Evolutionary conservation across 768 basidiomycete species (phyloP), one percentile per base, ranked within the genome.

Genomic region (Postia placenta): DNA sequence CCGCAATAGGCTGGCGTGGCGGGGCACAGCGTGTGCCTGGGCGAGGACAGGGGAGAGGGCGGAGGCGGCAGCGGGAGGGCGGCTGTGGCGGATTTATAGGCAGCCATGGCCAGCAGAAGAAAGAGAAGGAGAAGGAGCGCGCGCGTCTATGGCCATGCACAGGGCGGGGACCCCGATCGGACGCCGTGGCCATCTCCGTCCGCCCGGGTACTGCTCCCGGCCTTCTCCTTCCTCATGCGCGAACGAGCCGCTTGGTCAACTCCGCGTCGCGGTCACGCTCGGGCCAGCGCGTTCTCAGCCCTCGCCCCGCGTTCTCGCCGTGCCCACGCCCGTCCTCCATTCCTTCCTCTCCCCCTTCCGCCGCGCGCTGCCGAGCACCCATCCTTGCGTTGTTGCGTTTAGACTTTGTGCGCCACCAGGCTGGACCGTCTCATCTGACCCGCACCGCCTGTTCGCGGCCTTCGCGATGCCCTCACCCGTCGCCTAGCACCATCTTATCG

Each of bases 61-160:
- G 20, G 23, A 25, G 47, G 24, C 9, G 38, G 17, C 26, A 24
- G 9, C 39, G 38, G 14, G 24, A 19, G 14, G 39, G 23, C 24
- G 47, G 39, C 12, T 24, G 27, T 25, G n/a, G 38, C 23, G 38
- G 39, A 15, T 48, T 48, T 48, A 48, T 48, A 45, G 47, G 37
- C 26, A 7, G 35, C 15, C 30, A 4, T 17, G 47, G 22, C 17
- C 19, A 14, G 17, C 14, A 19, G 26, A 26, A 27, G 11, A 39
- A 22, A 23, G 38, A 48, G 38, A 39, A 48, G 47, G 47, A 24
- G 27, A 5, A n/a, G 15, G 24, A 30, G 27, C 28, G 38, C 17
- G 22, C 26, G 43, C 43, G 15, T 9, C 38, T 14, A 30, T 24
- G 20, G n/a, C 30, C 45, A 3, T n/a, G 42, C 27, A 9, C 30